Percentiles rank a stretch among this genome's conserved stretches.
Conservation (phyloP, 2,329 filamentous ascomycete species). For the Tolypocladium cylindrosporum region DNA sequence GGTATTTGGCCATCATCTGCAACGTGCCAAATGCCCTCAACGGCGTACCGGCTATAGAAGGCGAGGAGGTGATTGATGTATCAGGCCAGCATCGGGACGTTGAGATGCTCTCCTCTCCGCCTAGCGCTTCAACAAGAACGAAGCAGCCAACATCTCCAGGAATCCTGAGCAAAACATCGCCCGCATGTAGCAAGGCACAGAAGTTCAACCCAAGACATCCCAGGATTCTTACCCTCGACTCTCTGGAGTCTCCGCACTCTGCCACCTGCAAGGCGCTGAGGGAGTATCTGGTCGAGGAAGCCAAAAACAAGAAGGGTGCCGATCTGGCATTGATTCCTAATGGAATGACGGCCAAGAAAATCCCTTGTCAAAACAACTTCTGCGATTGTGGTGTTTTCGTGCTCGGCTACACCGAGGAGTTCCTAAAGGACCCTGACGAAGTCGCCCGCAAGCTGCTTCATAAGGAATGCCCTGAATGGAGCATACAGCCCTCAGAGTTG, state of each 20-base stretch:
- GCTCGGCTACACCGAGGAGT: conserved; percentile 73
- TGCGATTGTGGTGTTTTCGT: conserved; percentile 87
- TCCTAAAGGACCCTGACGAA: conserved; percentile 61
- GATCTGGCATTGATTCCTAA: conserved; percentile 25
- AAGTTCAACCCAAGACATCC: conserved; percentile 40
- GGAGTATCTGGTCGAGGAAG: conserved; percentile 68
- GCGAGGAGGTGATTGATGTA: conserved; percentile 3
- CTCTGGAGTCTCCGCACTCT: conserved; percentile 56
- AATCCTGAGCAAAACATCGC: conserved; percentile 6
- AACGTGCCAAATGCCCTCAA: conserved; percentile 59
- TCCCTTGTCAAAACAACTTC: conserved; percentile 74
- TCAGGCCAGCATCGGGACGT: neutral
- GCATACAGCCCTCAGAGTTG: conserved; percentile 48
- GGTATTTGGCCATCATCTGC: conserved; percentile 94
- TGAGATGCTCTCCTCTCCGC: neutral
- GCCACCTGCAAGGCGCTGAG: conserved; percentile 59
- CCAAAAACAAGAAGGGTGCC: conserved; percentile 46
- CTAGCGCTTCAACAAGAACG: neutral
- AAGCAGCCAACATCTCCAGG: neutral
- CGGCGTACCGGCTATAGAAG: conserved; percentile 6
- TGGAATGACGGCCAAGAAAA: conserved; percentile 58
- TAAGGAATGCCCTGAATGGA: conserved; percentile 39
- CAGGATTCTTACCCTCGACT: conserved; percentile 80
- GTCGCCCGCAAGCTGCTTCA: conserved; percentile 60
- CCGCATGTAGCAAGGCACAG: conserved; percentile 8